Percentiles rank a stretch among this genome's conserved stretches.
Evolutionary conservation across 768 basidiomycete genomes (phyloP).

Genomic region (Lactarius quietus): DNA sequence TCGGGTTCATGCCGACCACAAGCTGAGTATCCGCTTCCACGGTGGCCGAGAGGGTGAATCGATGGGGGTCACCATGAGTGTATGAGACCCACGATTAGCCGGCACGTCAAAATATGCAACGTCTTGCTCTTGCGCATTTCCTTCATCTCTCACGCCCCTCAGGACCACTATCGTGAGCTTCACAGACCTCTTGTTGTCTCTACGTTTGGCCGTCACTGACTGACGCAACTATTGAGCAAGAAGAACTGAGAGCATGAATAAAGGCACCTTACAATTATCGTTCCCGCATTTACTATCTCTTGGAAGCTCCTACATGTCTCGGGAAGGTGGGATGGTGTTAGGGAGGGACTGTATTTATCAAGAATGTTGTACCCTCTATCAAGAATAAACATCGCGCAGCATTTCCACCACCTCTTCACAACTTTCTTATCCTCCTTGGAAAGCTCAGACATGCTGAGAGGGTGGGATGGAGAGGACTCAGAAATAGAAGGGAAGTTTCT

Average conservation of each 20-base stretch:
- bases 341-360: neutral
- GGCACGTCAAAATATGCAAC: neutral
- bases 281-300: neutral
- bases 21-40: neutral
- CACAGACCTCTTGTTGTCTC: neutral
- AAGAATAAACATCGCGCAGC: neutral
- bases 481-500: neutral
- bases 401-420: conserved; percentile 3
- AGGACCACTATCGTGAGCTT: neutral
- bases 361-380: neutral
- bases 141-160: neutral
- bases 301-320: neutral
- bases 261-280: neutral
- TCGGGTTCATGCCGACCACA: neutral
- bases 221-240: neutral
- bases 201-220: neutral
- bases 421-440: neutral
- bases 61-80: neutral
- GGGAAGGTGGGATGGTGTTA: neutral
- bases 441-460: neutral
- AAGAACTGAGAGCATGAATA: neutral
- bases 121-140: neutral
- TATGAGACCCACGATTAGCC: neutral
- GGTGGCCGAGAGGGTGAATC: neutral
- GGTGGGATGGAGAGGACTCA: neutral